These are phyloP conservation scores for Sarocladiaceae sp. DNA, from an alignment of 2,329 filamentous ascomycete species.

Conservation along the genomic window DNA sequence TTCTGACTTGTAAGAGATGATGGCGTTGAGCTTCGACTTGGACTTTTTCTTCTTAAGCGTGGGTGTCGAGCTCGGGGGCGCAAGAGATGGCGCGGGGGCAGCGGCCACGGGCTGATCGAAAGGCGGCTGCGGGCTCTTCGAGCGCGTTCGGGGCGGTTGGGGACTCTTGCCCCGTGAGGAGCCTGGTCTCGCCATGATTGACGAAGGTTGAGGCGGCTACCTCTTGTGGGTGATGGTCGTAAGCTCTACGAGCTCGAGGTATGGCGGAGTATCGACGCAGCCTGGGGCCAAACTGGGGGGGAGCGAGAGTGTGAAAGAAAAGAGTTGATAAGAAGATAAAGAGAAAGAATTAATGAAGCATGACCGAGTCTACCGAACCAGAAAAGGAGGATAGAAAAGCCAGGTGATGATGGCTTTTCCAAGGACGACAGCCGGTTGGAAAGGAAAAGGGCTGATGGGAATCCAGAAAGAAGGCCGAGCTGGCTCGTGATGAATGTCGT, in stretches of 20 bases:
- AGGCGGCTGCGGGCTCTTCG: conserved; percentile 25
- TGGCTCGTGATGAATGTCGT: conserved; percentile 9
- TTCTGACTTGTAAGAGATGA: conserved; percentile 63
- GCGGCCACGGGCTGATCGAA: conserved; percentile 10
- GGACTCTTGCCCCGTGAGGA: conserved; percentile 30
- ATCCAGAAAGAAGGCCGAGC: conserved; percentile 15
- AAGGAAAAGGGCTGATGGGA: conserved; percentile 10
- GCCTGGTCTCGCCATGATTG: conserved; percentile 27
- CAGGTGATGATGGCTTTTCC: neutral
- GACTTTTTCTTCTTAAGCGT: conserved; percentile 16
- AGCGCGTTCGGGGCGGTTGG: conserved; percentile 20
- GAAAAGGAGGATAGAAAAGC: conserved; percentile 14
- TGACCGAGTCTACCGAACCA: conserved; percentile 7
- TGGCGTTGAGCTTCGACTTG: conserved; percentile 33
- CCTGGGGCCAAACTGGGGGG: neutral
- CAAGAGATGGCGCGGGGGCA: neutral
- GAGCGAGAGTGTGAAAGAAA: neutral
- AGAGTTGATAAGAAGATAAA: neutral
- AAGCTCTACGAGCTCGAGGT: neutral
- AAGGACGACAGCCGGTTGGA: conserved; percentile 7
- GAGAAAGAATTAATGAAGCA: conserved; percentile 1
- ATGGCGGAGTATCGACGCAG: conserved; percentile 1
- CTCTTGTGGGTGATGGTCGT: neutral
- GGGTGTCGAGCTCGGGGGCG: conserved; percentile 8
- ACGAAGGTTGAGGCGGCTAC: neutral